Conservation (phyloP, 2,329 filamentous ascomycete species). For the Neopestalotiopsis sp. region DNA sequence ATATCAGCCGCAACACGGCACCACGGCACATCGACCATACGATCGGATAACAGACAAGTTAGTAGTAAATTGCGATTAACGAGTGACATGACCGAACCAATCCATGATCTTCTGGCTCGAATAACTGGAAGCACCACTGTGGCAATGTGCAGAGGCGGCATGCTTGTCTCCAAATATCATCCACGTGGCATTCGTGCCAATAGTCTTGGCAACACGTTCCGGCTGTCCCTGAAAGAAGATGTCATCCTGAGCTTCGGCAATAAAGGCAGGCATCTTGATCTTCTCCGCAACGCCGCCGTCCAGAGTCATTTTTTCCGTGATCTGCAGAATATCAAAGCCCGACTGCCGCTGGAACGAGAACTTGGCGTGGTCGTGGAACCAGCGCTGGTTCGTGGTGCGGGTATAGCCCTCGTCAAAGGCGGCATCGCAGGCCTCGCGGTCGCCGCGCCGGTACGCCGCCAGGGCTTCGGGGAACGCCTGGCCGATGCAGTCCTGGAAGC, state of each 20-base stretch:
- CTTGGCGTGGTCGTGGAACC: conserved; percentile 40
- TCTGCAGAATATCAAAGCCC: conserved; percentile 30
- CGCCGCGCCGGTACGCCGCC: conserved; percentile 24
- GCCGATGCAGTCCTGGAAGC: conserved; percentile 19
- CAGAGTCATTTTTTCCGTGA: conserved; percentile 21
- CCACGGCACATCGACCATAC: background rate
- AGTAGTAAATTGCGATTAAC: background rate
- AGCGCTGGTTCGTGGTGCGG: conserved; percentile 27
- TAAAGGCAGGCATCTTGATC: conserved; percentile 33
- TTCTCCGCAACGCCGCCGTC: conserved; percentile 24
- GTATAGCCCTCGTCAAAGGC: conserved; percentile 11
- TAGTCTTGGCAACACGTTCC: background rate
- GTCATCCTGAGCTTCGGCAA: conserved; percentile 31
- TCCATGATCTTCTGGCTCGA: background rate
- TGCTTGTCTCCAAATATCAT: background rate
- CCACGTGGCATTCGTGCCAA: background rate
- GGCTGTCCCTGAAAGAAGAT: conserved; percentile 27
- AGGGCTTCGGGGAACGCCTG: conserved; percentile 26
- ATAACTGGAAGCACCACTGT: background rate
- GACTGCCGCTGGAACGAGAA: conserved; percentile 40
- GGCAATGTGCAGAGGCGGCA: background rate
- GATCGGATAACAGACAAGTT: background rate
- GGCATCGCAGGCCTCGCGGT: conserved; percentile 24
- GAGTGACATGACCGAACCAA: background rate
- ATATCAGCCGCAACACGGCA: background rate